These are phyloP conservation scores for Paratrypanosoma confusum DNA, from an alignment of 208 protist genomes.

Conservation along the genomic window DNA sequence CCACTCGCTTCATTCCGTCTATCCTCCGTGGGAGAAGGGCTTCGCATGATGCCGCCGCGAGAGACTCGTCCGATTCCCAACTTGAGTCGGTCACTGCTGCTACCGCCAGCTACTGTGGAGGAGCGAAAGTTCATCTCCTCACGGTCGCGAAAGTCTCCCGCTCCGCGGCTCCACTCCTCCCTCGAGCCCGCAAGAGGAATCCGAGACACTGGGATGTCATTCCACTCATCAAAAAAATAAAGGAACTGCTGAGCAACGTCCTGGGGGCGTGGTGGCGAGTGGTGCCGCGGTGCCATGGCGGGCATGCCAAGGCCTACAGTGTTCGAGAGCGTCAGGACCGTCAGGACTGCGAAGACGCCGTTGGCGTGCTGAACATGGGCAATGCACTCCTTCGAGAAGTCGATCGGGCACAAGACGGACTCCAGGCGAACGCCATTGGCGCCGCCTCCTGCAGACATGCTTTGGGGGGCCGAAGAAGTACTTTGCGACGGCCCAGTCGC, in stretches of 20 bases:
- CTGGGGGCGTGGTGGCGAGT: no score
- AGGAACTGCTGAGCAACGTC: slow-evolving; percentile 28
- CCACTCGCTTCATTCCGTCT: no score
- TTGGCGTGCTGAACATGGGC: slow-evolving; percentile 19
- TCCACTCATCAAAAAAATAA: slow-evolving; percentile 36
- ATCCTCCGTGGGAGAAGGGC: no score
- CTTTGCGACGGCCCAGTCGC: no score
- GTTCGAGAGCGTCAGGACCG: slow-evolving; percentile 12
- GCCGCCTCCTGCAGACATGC: no score
- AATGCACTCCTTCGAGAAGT: slow-evolving; percentile 5
- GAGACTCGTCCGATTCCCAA: neutral
- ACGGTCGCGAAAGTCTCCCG: neutral
- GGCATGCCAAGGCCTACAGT: no score
- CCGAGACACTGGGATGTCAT: slow-evolving; percentile 26
- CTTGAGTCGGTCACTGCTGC: no score
- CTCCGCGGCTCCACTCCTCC: neutral
- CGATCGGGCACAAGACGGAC: slow-evolving; percentile 20
- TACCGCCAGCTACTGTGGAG: no score
- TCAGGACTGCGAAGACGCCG: slow-evolving; percentile 31
- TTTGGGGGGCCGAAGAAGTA: no score
- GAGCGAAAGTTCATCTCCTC: no score
- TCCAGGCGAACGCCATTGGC: slow-evolving; percentile 14
- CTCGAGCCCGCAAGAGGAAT: slow-evolving; percentile 9
- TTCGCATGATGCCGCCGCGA: neutral
- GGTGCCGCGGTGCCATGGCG: no score